Conservation (phyloP, 495 filamentous ascomycete species). For the Aspergillus ostianus region DNA sequence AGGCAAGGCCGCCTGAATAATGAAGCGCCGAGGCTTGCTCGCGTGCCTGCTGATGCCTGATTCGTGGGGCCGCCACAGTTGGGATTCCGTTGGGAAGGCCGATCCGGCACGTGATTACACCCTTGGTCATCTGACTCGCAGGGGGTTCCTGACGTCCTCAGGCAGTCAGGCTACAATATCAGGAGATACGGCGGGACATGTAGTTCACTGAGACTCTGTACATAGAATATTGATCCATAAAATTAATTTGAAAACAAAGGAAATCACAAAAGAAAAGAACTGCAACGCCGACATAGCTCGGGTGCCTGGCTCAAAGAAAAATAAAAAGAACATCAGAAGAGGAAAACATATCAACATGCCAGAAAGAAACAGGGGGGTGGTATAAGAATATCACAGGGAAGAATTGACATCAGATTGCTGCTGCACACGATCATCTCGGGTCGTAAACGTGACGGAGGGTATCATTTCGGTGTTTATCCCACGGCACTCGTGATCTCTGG, state of each 20-base stretch:
- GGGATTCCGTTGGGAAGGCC: conserved; percentile 9
- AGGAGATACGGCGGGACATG: neutral
- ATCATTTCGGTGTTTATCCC: conserved; percentile 9
- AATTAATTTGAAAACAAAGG: conserved; percentile 17
- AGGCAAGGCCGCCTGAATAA: neutral
- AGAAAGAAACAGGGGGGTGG: conserved; percentile 16
- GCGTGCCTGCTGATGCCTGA: conserved; percentile 22
- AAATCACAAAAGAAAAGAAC: conserved; percentile 19
- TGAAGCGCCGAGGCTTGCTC: conserved; percentile 15
- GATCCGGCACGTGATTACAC: neutral
- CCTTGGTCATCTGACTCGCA: neutral
- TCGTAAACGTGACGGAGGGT: neutral
- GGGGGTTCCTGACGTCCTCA: neutral
- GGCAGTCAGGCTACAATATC: neutral
- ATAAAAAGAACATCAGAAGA: conserved; percentile 13
- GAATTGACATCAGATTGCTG: conserved; percentile 1
- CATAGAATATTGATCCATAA: neutral
- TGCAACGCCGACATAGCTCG: neutral
- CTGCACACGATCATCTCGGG: conserved; percentile 1
- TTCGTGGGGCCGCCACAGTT: conserved; percentile 14
- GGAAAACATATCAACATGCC: conserved; percentile 7
- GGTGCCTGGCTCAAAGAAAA: conserved; percentile 1
- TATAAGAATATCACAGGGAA: conserved; percentile 22
- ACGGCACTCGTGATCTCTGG: conserved; percentile 39
- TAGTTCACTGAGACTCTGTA: neutral